Conservation (phyloP, 2,329 filamentous ascomycete species). For the Microcyclospora pomicola region DNA sequence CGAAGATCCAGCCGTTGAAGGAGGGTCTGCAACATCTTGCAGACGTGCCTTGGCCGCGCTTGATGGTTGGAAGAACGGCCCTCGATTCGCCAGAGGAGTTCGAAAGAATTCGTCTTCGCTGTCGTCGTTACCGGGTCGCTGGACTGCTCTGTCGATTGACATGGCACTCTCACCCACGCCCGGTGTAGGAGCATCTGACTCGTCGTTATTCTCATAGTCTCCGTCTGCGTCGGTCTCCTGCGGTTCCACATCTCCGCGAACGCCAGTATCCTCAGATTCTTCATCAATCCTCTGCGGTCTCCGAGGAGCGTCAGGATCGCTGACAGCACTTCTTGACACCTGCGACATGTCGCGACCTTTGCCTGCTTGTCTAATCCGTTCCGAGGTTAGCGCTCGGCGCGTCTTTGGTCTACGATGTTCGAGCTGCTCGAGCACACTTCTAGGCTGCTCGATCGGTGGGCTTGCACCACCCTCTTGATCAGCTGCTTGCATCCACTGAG, state of each 20-base stretch:
- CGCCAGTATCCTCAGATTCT: conserved; percentile 24
- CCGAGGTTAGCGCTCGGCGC: conserved; percentile 35
- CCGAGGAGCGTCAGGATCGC: conserved; percentile 38
- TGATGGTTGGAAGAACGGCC: conserved; percentile 14
- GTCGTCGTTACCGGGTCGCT: conserved; percentile 8
- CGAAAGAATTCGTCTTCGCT: conserved; percentile 31
- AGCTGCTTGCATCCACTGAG: conserved; percentile 73
- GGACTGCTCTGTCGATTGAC: conserved; percentile 14
- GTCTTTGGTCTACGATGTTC: conserved; percentile 41
- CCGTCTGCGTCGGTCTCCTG: conserved; percentile 70
- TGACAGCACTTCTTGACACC: conserved; percentile 40
- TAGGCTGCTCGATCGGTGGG: conserved; percentile 48
- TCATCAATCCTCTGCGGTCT: conserved; percentile 34
- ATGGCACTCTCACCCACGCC: conserved; percentile 19
- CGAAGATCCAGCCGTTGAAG: conserved; percentile 19
- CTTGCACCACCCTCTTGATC: conserved; percentile 40
- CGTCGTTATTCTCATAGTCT: conserved; percentile 79
- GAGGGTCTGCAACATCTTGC: conserved; percentile 12
- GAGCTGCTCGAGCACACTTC: conserved; percentile 43
- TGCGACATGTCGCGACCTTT: conserved; percentile 34
- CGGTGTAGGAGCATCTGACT: conserved; percentile 36
- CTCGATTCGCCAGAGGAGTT: conserved; percentile 24
- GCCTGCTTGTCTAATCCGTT: conserved; percentile 14
- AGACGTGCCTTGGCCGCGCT: conserved; percentile 12
- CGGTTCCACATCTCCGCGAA: conserved; percentile 31